Base-by-base conservation (phyloP, 2,329 filamentous ascomycete species). In the Parastagonospora avenae region DNA sequence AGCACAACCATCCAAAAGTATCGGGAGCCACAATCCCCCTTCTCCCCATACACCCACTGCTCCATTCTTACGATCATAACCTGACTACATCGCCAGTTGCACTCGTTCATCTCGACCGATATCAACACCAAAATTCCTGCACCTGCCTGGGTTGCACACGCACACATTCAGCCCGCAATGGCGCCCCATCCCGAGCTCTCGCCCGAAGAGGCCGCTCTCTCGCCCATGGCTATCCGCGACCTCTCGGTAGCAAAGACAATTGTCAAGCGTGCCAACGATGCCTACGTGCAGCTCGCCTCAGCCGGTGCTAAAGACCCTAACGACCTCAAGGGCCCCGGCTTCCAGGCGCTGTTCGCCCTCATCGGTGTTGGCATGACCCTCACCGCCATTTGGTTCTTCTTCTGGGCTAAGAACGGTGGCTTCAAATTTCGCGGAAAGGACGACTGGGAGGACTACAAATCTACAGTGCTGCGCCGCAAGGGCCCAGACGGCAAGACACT, bases 381-480 rank as follows among this genome's bases (percentile, higher is more conserved):
- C 3, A 83, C 80, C 0, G 84, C 82, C 19, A 91, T 97, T 68
- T 99, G 94, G 92, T 97, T 99, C 82, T 97, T 99, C 83, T 96
- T 75, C 63, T 95, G 91, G 89, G 93, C 93, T 50, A 93, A 90
- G 77, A 96, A 97, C 64, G 94, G 94, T 55, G 94, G 94, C 11
- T 97, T 97, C 78, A 79, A 89, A 57, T 97, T 92, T 81, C 83
- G 83, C 79, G 19, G 19, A 24, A 45, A 95, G 57, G 81, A 85
- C 31, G 94, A 99, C 75, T 99, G 94, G 93, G 93, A 97, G 5
- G 94, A 99, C 68, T 99, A 99, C 84, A 97, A 97, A 74, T 88
- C 89, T 1, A 97, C 93, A 0, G 94, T 99, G 2, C 77, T 99
- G 39, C 85, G 94, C 36, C 89, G 92, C 46, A 92, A 89, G 67